Evolutionary conservation across 2,329 filamentous ascomycete genomes (phyloP).

Genomic region (Pyrenophora teres): DNA sequence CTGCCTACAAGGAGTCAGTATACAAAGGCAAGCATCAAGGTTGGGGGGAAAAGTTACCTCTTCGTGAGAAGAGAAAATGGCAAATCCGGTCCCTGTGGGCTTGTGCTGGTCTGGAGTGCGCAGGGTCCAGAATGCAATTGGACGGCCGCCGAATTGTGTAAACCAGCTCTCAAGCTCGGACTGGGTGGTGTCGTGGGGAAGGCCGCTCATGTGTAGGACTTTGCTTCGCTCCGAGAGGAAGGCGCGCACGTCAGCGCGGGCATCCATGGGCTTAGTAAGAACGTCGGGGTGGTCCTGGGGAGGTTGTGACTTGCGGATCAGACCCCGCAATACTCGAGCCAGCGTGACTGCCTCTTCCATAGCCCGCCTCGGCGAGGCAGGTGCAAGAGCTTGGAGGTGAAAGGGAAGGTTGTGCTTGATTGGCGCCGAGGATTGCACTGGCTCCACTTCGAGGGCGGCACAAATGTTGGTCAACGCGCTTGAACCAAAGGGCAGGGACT

Average conservation of each 20-base stretch:
- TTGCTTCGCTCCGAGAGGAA: slow-evolving; percentile 97
- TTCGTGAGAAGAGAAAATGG: slow-evolving; percentile 98
- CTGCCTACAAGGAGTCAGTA: slow-evolving; percentile 65
- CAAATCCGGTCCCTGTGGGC: slow-evolving; percentile 97
- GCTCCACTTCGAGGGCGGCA: slow-evolving; percentile 95
- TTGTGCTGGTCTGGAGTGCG: slow-evolving; percentile 98
- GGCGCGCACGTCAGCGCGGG: slow-evolving; percentile 90
- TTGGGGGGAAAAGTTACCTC: slow-evolving; percentile 65
- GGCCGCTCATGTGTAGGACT: slow-evolving; percentile 94
- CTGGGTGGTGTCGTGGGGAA: slow-evolving; percentile 97
- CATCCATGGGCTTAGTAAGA: slow-evolving; percentile 92
- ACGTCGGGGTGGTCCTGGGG: slow-evolving; percentile 93
- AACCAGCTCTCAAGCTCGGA: slow-evolving; percentile 99
- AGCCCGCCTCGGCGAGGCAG: slow-evolving; percentile 90
- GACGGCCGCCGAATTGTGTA: slow-evolving; percentile 95
- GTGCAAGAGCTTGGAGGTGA: slow-evolving; percentile 92
- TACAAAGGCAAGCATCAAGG: background rate
- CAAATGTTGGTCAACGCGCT: slow-evolving; percentile 97
- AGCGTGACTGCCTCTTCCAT: slow-evolving; percentile 98
- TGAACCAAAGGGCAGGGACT: slow-evolving; percentile 94
- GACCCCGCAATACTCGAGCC: slow-evolving; percentile 84
- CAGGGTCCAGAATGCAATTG: slow-evolving; percentile 98
- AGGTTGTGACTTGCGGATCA: slow-evolving; percentile 96
- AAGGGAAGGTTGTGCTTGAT: slow-evolving; percentile 99
- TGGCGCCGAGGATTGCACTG: slow-evolving; percentile 93